Percentiles rank a stretch among this genome's conserved stretches.
Evolutionary conservation across 202 grass and related monocot species (phyloP).

Genomic region (Panicum virgatum): DNA sequence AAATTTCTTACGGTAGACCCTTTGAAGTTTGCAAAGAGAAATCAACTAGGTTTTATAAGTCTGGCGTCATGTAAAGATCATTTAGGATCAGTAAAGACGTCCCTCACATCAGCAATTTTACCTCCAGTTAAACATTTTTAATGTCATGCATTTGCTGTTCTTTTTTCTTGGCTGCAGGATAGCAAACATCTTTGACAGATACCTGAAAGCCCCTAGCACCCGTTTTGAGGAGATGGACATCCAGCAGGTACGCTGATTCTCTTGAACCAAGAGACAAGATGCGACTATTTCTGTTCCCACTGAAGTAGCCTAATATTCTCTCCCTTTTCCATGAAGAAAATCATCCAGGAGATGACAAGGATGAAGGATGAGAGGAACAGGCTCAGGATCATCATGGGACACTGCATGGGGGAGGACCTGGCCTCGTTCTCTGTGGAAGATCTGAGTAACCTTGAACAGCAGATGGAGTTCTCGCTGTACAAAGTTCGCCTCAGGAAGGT

Average conservation of each 20-base stretch:
- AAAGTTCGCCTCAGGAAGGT: conserved; percentile 85
- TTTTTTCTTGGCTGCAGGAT: conserved; percentile 37
- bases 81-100: no score
- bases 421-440: conserved; percentile 53
- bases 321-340: conserved; percentile 47
- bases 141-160: background rate
- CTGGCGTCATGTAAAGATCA: no score
- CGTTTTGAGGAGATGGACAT: conserved; percentile 58
- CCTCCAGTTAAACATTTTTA: background rate
- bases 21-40: no score
- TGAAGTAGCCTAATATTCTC: background rate
- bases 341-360: conserved; percentile 75
- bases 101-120: no score
- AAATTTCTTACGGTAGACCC: no score
- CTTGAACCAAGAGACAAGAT: background rate
- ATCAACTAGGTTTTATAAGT: no score
- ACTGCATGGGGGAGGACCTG: conserved; percentile 71
- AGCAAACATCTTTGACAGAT: conserved; percentile 57
- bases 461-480: conserved; percentile 64
- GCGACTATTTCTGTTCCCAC: background rate
- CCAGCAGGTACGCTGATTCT: conserved; percentile 47
- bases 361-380: conserved; percentile 86
- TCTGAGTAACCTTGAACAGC: conserved; percentile 69
- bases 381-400: conserved; percentile 59
- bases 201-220: conserved; percentile 59